Percentiles rank a stretch among this genome's conserved stretches.
Conservation (phyloP, 1,139 yeast species). For the Lipomyces yarrowii region DNA sequence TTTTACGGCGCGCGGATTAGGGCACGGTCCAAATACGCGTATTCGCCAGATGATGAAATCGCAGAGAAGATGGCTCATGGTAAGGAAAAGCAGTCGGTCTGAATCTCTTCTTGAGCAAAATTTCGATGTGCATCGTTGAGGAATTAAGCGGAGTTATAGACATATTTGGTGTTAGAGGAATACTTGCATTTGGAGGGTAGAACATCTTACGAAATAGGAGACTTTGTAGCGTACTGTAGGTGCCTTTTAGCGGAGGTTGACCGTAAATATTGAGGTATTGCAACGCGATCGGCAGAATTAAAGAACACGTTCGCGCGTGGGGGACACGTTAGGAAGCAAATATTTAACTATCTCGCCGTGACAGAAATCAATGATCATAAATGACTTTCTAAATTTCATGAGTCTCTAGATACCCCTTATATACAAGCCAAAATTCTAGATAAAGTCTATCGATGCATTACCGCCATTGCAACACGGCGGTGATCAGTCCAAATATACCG, state of each 20-base stretch:
- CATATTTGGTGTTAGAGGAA: no score
- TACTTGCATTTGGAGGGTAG: no score
- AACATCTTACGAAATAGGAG: no score
- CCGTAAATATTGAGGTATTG: no score
- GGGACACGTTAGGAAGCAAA: background rate
- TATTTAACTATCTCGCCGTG: background rate
- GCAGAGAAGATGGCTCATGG: conserved; percentile 19
- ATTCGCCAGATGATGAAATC: conserved; percentile 32
- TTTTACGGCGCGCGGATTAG: conserved; percentile 66
- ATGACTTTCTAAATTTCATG: background rate
- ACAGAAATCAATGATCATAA: background rate
- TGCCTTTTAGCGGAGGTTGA: no score
- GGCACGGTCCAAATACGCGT: conserved; percentile 34
- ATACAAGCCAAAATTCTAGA: background rate
- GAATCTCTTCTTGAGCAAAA: background rate
- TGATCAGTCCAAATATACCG: conserved; percentile 8
- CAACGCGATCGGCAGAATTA: no score
- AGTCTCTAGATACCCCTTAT: background rate
- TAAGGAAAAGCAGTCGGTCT: background rate
- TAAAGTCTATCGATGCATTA: background rate
- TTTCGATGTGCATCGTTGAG: background rate
- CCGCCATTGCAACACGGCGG: conserved; percentile 3
- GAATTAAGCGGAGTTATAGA: no score
- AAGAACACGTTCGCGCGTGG: no score
- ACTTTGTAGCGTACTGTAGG: no score